Percentiles rank a stretch among this genome's conserved stretches.
Evolutionary conservation across 2,329 filamentous ascomycete species (phyloP).

Genomic region (Phoma herbarum): DNA sequence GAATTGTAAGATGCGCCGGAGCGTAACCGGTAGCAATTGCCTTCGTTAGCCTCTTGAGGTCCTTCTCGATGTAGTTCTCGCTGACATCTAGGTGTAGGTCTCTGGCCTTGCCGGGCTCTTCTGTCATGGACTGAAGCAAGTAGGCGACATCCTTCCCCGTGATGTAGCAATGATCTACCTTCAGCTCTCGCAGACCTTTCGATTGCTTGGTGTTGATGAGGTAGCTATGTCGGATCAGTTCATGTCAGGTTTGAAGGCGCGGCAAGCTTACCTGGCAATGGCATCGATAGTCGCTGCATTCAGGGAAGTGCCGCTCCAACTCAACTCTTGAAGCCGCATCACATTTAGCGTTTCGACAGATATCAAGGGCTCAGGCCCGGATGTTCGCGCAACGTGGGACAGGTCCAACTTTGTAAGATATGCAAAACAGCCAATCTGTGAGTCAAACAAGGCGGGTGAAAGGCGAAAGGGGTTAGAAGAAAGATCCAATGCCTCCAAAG

Average conservation of each 20-base stretch:
- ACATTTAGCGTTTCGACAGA: slow-evolving; percentile 70
- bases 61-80: slow-evolving; percentile 66
- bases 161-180: slow-evolving; percentile 72
- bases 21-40: slow-evolving; percentile 63
- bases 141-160: slow-evolving; percentile 71
- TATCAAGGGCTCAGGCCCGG: slow-evolving; percentile 70
- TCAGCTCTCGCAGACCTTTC: slow-evolving; percentile 66
- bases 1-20: slow-evolving; percentile 71
- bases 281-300: slow-evolving; percentile 72
- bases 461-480: slow-evolving; percentile 72
- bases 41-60: slow-evolving; percentile 61
- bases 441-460: slow-evolving; percentile 70
- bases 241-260: slow-evolving; percentile 46
- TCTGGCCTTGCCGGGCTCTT: slow-evolving; percentile 59
- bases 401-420: slow-evolving; percentile 72
- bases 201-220: slow-evolving; percentile 67
- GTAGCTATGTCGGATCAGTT: slow-evolving; percentile 57
- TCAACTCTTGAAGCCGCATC: slow-evolving; percentile 73
- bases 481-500: slow-evolving; percentile 72
- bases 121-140: slow-evolving; percentile 70
- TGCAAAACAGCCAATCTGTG: slow-evolving; percentile 71
- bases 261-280: slow-evolving; percentile 56
- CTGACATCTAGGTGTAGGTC: slow-evolving; percentile 72
- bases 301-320: slow-evolving; percentile 68
- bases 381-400: slow-evolving; percentile 70